These are phyloP conservation scores for Trametes hirsuta DNA, from an alignment of 1,284 basidiomycete species.

Conservation along the genomic window DNA sequence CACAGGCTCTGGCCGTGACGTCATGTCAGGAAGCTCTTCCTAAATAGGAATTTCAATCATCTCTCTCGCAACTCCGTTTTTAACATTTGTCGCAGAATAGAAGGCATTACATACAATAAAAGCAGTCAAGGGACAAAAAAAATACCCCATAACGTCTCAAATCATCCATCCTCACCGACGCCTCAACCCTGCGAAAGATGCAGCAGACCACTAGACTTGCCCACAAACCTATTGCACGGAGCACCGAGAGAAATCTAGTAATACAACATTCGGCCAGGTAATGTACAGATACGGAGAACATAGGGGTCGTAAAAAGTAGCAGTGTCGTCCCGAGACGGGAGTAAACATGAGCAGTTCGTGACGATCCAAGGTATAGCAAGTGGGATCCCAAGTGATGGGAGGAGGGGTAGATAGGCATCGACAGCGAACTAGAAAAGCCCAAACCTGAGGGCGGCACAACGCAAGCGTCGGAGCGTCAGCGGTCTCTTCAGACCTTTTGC, in stretches of 20 bases:
- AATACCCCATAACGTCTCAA: too few relatives aligned
- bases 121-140: too few relatives aligned
- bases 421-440: background rate
- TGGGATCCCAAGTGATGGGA: background rate
- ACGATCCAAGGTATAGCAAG: background rate
- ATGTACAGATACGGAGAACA: background rate
- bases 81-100: too few relatives aligned
- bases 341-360: background rate
- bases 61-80: too few relatives aligned
- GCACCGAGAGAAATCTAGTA: background rate
- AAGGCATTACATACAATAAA: too few relatives aligned
- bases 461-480: background rate
- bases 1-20: too few relatives aligned
- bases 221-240: background rate
- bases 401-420: background rate
- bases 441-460: background rate
- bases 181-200: too few relatives aligned
- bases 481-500: constrained; percentile 23
- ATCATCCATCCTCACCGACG: too few relatives aligned
- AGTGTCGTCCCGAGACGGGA: background rate
- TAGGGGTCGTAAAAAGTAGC: background rate
- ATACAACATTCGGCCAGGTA: constrained; percentile 3
- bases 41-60: too few relatives aligned
- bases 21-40: too few relatives aligned
- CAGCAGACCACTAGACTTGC: too few relatives aligned